Evolutionary conservation across 345 rosid genomes (phyloP), one percentile per base, ranked within the genome.

Genomic region (Linum usitatissimum): DNA sequence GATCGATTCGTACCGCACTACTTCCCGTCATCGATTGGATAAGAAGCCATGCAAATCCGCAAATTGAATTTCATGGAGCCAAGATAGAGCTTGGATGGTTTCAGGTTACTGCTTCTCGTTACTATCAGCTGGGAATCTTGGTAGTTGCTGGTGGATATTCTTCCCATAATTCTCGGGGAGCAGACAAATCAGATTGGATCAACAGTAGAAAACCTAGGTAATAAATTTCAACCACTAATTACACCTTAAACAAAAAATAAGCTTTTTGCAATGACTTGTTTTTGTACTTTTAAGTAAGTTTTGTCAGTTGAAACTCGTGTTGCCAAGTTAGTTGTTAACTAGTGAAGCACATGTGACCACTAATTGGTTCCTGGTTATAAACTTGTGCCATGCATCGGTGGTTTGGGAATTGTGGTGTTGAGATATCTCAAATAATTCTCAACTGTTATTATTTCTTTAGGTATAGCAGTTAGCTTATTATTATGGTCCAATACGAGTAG

Each of bases 71-170:
- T 65, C 98, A 88, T 60, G 87, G 93, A 36, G 95, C 85, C 59
- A 82, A 84, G 81, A 71, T 87, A 68, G 96, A 86, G 76, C 80
- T 87, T 20, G 97, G 97, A 57, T 93, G 99, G 99, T 93, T 93
- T 78, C 99, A 93, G 77, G 91, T 95, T 45, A 87, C 97, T 69
- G 93, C 99, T 68, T 93, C 97, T 64, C 97, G 97, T 70, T 90
- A 90, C 77, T 93, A 86, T 84, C 99, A 93, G 69, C 81, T 89
- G 66, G 99, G 99, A 72, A 75, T 90, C 68, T 81, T 93, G 74
- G 97, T 86, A 66, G 81, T 80, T 45, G 73, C 77, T 55, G 87
- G 86, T 64, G 93, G 84, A 71, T 79, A 77, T 76, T 71, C 80
- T 65, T 54, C 77, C 60, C 76, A 69, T 59, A 61, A 56, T 64